Evolutionary conservation across 1,284 basidiomycete species (phyloP).

Genomic region (Ustilago loliicola): DNA sequence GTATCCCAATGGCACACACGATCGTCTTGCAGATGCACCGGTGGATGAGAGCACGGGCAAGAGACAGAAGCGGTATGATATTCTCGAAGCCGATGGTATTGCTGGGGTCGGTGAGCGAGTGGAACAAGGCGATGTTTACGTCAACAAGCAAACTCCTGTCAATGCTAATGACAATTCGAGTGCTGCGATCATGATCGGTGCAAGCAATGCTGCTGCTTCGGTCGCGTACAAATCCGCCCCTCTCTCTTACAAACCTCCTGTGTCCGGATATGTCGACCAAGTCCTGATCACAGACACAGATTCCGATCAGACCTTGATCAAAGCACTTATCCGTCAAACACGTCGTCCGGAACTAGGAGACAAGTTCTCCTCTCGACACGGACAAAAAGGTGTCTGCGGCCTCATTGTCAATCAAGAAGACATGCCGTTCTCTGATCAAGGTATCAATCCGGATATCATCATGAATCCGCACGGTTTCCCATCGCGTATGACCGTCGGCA

Average conservation of each 20-base stretch:
- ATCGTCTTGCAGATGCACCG: constrained; percentile 93
- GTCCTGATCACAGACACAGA: constrained; percentile 94
- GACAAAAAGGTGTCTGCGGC: constrained; percentile 99
- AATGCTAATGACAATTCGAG: constrained; percentile 79
- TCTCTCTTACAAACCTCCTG: constrained; percentile 70
- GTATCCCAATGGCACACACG: constrained; percentile 97
- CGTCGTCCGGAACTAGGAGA: constrained; percentile 95
- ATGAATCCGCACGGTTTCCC: constrained; percentile 99
- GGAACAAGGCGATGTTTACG: constrained; percentile 91
- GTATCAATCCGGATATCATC: constrained; percentile 95
- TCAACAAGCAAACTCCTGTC: constrained; percentile 95
- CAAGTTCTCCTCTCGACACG: constrained; percentile 98
- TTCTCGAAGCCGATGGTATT: constrained; percentile 91
- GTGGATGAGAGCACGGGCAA: constrained; percentile 80
- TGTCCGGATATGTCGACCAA: constrained; percentile 95
- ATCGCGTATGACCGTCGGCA: constrained; percentile 97
- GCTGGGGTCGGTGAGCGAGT: constrained; percentile 95
- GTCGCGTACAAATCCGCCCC: constrained; percentile 75
- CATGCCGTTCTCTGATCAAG: constrained; percentile 99
- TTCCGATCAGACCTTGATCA: constrained; percentile 94
- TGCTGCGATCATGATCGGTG: constrained; percentile 55
- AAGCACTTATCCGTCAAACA: constrained; percentile 97
- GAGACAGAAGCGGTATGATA: constrained; percentile 84
- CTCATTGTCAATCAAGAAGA: constrained; percentile 98
- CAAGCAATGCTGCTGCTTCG: constrained; percentile 34